These are phyloP conservation scores for Lipomyces oligophaga DNA, from an alignment of 805 yeast species.

Conservation along the genomic window DNA sequence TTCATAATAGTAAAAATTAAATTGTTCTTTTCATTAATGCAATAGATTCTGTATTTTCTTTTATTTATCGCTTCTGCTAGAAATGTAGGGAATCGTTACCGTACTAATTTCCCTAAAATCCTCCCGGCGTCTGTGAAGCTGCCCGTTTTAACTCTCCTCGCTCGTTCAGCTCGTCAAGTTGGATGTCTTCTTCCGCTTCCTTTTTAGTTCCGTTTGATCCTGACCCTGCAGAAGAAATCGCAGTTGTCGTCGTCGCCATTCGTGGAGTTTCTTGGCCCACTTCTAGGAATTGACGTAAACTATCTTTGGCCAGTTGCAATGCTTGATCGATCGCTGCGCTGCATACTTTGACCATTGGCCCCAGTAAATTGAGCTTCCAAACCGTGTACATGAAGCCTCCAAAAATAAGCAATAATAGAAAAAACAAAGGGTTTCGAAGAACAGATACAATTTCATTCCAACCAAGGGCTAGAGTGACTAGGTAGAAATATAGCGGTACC, in stretches of 20 bases:
- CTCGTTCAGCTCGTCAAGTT: conserved; percentile 1
- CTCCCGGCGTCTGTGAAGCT: conserved; percentile 6
- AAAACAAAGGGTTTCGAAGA: conserved; percentile 71
- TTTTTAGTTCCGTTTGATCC: background rate
- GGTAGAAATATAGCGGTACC: conserved; percentile 79
- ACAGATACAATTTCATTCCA: conserved; percentile 95
- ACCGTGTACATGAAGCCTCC: conserved; percentile 64
- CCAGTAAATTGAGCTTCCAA: conserved; percentile 67
- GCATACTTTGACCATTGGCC: conserved; percentile 61
- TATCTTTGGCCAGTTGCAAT: conserved; percentile 14
- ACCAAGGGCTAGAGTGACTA: conserved; percentile 70
- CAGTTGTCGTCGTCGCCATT: too few relatives aligned
- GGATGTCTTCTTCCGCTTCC: conserved; percentile 3
- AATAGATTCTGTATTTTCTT: background rate
- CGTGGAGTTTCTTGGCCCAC: too few relatives aligned
- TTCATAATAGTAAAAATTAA: background rate
- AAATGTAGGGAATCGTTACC: background rate
- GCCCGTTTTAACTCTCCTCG: background rate
- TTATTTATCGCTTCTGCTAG: too few relatives aligned
- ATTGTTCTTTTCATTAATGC: background rate
- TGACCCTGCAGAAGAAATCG: background rate
- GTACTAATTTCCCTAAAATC: conserved; percentile 1
- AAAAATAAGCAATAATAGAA: conserved; percentile 54
- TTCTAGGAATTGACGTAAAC: conserved; percentile 15
- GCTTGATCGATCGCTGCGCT: conserved; percentile 24